Evolutionary conservation across 2,329 filamentous ascomycete species (phyloP), one percentile per base, ranked within the genome.

Genomic region (Penicillium occitanis): DNA sequence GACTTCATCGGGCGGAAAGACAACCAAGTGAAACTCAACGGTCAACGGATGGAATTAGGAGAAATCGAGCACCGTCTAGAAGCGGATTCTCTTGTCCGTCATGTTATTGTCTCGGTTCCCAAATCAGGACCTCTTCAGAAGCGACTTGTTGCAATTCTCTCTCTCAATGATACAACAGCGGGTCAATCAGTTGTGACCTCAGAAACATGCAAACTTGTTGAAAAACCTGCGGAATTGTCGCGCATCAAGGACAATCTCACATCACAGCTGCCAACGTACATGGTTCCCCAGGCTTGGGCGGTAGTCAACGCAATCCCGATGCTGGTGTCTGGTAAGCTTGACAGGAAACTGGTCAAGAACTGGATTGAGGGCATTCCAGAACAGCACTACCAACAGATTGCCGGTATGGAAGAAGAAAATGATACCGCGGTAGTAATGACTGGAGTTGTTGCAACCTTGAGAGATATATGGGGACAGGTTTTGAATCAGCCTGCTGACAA

Each of bases 21-120:
- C 61, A 75, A 73, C 1, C 79, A 80, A 66, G 77, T 81, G 57
- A 81, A 81, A 66, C 50, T 81, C 7, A 75, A 77, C 11, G 79
- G 79, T 17, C 79, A 81, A 57, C 77, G 79, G 46, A 74, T 81
- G n/a, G 79, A 81, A 65, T 72, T 80, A 2, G 79, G 77, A 1
- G 79, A 80, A 63, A 76, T 81, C 6, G 79, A 81, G 66, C 75
- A 70, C 63, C 77, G 71, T 46, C 66, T 78, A n/a, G 72, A 73
- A 6, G 66, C 73, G 0, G 72, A 74, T 6, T 66, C 73, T 11
- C 79, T 78, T 2, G 76, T 84, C 0, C 81, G 84, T 30, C 81
- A 63, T 44, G 66, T 65, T 19, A 48, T 68, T 58, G 42, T 68
- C 37, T 42, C 63, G n/a, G 40, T 65, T 13, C 61, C 66, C 17